Evolutionary conservation across 495 filamentous ascomycete genomes (phyloP), one percentile per base, ranked within the genome.

Genomic region (Daldinia caldariorum): DNA sequence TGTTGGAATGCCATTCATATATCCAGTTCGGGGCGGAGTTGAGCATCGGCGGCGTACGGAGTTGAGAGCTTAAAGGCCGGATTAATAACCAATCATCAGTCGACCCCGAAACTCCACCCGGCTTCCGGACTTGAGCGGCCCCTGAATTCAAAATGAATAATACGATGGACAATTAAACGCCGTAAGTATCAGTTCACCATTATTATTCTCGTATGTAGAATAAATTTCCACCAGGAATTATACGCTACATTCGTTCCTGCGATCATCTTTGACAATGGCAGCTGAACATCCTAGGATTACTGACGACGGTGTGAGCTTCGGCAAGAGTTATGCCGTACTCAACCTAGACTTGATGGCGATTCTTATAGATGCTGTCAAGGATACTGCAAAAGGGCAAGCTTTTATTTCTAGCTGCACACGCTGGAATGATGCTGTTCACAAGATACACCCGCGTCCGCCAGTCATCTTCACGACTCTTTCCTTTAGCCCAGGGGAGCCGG

Each of bases 301-400:
- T 4, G 49, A 39, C 35, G 22, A 37, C 16, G 10, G 3, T n/a
- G 43, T 58, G 41, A 77, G 39, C 41, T 83, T 83, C 62, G 79
- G 78, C 37, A 61, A 70, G 16, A 66, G 74, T 43, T 82, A 79
- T 68, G 81, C 80, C 0, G 67, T 84, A 62, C 79, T 84, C n/a
- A 83, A 83, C 60, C 71, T 84, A 14, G 81, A 84, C 69, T 70
- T 79, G 63, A 84, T 83, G 74, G 67, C 72, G n/a, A 47, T 76
- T 13, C 75, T 84, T 13, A 74, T 82, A 29, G 64, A 75, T 35
- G 54, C 71, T 16, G 51, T 80, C 47, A 66, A 75, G 31, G 54
- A 71, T 22, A 80, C 79, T 2, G 16, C 70, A 0, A 77, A 78
- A 14, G 81, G 82, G 35, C 18, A 62, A 16, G 55, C 38, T 31